Evolutionary conservation across 169 alveolate genomes (phyloP).

Genomic region (Sarcocystis neurona): DNA sequence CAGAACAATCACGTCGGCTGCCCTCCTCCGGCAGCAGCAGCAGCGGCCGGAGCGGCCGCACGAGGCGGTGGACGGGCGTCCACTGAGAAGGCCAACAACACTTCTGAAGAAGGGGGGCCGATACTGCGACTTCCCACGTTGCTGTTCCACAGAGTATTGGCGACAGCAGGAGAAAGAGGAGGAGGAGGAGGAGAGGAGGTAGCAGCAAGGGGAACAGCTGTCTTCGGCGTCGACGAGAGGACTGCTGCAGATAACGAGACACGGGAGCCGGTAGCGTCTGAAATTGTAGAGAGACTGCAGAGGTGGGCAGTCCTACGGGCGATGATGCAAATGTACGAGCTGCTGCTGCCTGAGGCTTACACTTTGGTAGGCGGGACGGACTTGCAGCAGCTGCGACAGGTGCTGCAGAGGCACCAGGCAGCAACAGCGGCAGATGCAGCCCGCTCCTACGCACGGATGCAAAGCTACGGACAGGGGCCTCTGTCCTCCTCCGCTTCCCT

Average conservation of each 20-base stretch:
- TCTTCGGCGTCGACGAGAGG: too few relatives aligned
- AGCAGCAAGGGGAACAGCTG: too few relatives aligned
- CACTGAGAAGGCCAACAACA: neutral
- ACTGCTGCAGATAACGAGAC: too few relatives aligned
- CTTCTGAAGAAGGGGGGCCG: neutral
- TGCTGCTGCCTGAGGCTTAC: neutral
- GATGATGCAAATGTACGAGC: slow-evolving; percentile 5
- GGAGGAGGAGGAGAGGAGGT: too few relatives aligned
- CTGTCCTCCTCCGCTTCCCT: neutral
- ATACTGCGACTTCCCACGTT: neutral
- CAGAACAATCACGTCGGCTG: too few relatives aligned
- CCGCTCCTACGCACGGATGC: neutral
- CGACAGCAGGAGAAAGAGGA: neutral
- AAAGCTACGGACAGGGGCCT: neutral
- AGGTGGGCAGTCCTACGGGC: neutral
- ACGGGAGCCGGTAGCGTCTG: too few relatives aligned
- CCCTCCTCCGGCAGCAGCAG: too few relatives aligned
- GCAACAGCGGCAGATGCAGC: neutral
- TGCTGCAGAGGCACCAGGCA: neutral
- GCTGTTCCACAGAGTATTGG: neutral
- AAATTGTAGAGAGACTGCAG: neutral
- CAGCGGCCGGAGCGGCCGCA: too few relatives aligned
- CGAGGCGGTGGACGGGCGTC: neutral
- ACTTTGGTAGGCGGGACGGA: neutral
- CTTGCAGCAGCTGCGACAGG: neutral